These are phyloP conservation scores for Abrus precatorius DNA, from an alignment of 306 rosid genomes.

Conservation along the genomic window DNA sequence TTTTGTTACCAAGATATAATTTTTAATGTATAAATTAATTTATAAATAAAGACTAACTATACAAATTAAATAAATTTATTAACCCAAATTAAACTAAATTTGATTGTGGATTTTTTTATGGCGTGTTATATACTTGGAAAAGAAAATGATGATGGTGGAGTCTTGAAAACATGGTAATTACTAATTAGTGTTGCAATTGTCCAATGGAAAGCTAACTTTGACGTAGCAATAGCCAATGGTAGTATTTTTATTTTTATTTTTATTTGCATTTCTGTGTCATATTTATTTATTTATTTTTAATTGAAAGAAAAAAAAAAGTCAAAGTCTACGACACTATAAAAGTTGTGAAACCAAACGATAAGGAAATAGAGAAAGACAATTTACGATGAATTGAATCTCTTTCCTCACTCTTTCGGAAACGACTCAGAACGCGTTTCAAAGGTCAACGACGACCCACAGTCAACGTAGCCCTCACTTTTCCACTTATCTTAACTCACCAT, in stretches of 20 bases:
- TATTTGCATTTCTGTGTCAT: slow-evolving; percentile 12
- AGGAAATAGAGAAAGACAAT: neutral
- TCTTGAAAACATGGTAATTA: neutral
- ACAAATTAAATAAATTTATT: neutral
- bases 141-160: neutral
- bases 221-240: slow-evolving; percentile 53
- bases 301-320: slow-evolving; percentile 24
- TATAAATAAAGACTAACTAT: too few species aligned
- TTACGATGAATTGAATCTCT: neutral
- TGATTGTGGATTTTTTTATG: neutral
- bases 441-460: slow-evolving; percentile 7
- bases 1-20: too few species aligned
- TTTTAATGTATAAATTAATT: too few species aligned
- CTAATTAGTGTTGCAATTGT: slow-evolving; percentile 22
- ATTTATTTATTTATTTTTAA: neutral
- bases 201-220: slow-evolving; percentile 37
- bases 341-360: slow-evolving; percentile 27
- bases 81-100: neutral
- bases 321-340: slow-evolving; percentile 47
- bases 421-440: slow-evolving; percentile 26
- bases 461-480: neutral
- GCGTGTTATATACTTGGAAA: slow-evolving; percentile 13
- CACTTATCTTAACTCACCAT: neutral
- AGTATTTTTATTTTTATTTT: neutral
- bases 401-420: slow-evolving; percentile 36